Conservation (phyloP, 2,329 filamentous ascomycete genomes). For the Colletotrichum agaves region DNA sequence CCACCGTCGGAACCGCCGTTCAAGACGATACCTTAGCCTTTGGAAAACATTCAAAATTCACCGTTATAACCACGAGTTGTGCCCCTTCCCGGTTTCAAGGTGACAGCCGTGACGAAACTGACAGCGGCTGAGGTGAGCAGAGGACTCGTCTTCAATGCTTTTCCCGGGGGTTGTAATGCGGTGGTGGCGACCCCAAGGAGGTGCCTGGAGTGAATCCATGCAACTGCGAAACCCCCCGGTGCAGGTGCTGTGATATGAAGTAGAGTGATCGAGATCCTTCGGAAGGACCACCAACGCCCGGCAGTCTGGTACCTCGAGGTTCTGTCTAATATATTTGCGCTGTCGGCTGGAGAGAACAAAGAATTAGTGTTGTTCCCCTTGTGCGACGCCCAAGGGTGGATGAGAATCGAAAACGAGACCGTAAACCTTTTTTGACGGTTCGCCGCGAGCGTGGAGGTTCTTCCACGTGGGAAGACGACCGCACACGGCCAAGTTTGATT, state of each 20-base stretch:
- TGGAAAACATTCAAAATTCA: background rate
- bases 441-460: background rate
- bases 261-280: background rate
- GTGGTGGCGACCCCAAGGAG: background rate
- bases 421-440: conserved; percentile 17
- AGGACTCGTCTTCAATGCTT: too few species aligned
- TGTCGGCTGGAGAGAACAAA: too few species aligned
- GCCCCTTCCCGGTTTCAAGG: background rate
- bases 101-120: background rate
- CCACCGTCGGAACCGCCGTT: background rate
- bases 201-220: background rate
- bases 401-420: background rate
- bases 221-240: background rate
- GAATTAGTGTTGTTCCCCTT: too few species aligned
- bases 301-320: background rate
- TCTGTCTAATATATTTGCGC: background rate
- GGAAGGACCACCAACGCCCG: background rate
- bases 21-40: background rate
- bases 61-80: background rate
- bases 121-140: too few species aligned
- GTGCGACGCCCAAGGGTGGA: background rate
- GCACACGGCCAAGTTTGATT: background rate
- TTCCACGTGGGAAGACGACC: background rate
- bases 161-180: background rate
- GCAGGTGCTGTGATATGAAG: background rate